Percentiles rank a stretch among this genome's conserved stretches.
Conservation (phyloP, 1,139 yeast species). For the Scheffersomyces parashehatae region DNA sequence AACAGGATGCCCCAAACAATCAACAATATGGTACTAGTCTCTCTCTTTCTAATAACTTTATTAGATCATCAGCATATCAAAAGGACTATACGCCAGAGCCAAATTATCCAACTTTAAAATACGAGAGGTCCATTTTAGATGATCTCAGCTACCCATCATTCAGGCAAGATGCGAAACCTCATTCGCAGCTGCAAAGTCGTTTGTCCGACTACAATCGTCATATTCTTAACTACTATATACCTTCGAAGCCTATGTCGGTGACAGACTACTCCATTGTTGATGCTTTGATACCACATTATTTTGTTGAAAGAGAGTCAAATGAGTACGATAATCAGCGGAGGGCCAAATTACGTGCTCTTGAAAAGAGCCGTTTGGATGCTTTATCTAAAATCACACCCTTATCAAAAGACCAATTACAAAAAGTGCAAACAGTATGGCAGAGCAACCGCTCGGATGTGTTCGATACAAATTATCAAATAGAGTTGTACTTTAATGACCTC, state of each 20-base stretch:
- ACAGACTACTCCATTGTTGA: slow-evolving; percentile 12
- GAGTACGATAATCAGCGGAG: slow-evolving; percentile 8
- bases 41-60: slow-evolving; percentile 7
- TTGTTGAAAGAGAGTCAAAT: slow-evolving; percentile 10
- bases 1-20: not conserved
- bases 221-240: slow-evolving; percentile 10
- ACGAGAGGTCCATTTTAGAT: not conserved
- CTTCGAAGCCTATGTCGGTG: slow-evolving; percentile 11
- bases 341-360: slow-evolving; percentile 6
- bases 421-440: slow-evolving; percentile 28
- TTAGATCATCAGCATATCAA: slow-evolving; percentile 13
- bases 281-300: slow-evolving; percentile 12
- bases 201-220: slow-evolving; percentile 9
- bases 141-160: not conserved
- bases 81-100: slow-evolving; percentile 8
- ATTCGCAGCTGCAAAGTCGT: not conserved
- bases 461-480: slow-evolving; percentile 46
- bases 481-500: slow-evolving; percentile 65
- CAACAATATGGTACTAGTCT: slow-evolving; percentile 15
- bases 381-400: slow-evolving; percentile 10
- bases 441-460: slow-evolving; percentile 18
- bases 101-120: not conserved
- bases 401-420: slow-evolving; percentile 12
- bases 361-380: slow-evolving; percentile 7
- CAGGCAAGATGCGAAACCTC: not conserved